Evolutionary conservation across 106 monocot genomes (phyloP).

Genomic region (Ottelia alismoides): DNA sequence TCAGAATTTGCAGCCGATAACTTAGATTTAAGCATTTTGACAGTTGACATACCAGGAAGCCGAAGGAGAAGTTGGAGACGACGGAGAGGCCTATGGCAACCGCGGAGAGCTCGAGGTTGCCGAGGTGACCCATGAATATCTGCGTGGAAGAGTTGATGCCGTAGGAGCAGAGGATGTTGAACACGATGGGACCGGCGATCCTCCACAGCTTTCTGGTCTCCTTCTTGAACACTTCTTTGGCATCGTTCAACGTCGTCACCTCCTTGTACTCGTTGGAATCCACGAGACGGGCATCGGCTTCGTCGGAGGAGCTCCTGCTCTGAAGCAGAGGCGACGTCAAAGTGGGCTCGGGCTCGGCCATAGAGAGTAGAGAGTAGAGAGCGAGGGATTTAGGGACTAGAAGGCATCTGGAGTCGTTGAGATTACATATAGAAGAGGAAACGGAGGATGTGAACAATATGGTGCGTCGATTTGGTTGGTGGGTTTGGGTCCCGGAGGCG

Average conservation of each 20-base stretch:
- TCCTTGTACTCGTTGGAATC: constrained; percentile 9
- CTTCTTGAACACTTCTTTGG: constrained; percentile 23
- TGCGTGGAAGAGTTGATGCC: constrained; percentile 65
- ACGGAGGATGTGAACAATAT: too few relatives aligned
- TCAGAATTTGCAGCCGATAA: neutral
- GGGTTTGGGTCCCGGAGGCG: too few relatives aligned
- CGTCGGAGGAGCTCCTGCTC: neutral
- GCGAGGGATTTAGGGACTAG: too few relatives aligned
- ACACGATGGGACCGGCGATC: constrained; percentile 59
- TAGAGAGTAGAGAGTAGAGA: too few relatives aligned
- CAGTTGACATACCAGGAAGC: constrained; percentile 47
- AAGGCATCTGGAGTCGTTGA: too few relatives aligned
- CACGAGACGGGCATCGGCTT: neutral
- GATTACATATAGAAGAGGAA: too few relatives aligned
- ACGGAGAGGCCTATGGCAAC: constrained; percentile 69
- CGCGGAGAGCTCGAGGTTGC: constrained; percentile 78
- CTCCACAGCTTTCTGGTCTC: constrained; percentile 59
- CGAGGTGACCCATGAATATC: constrained; percentile 73
- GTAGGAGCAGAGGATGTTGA: constrained; percentile 65
- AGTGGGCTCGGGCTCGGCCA: too few relatives aligned
- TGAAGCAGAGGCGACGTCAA: neutral
- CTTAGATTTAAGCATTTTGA: neutral
- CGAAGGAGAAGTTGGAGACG: constrained; percentile 74
- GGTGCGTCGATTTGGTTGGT: too few relatives aligned
- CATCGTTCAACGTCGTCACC: constrained; percentile 21